phyloP scores from a whole-genome alignment of 208 protist species.

The Leishmania mexicana region DNA sequence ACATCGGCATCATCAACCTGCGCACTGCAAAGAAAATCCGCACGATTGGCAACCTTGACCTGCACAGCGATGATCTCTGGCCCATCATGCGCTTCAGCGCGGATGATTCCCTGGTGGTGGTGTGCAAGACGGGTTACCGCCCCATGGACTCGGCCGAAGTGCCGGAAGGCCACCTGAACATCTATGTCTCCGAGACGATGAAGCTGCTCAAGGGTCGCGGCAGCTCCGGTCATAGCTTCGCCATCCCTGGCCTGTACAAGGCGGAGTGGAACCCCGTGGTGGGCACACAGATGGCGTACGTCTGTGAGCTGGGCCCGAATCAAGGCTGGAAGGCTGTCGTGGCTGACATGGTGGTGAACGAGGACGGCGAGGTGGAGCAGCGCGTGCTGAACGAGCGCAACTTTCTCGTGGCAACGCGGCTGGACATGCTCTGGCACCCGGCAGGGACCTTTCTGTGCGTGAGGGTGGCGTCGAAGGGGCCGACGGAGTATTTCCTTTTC shows the following conservation, averaged over 20 bases:
- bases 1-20: slow-evolving; percentile 84
- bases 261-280: slow-evolving; percentile 87
- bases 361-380: slow-evolving; percentile 76
- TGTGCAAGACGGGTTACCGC: slow-evolving; percentile 70
- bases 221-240: slow-evolving; percentile 65
- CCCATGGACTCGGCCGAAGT: slow-evolving; percentile 35
- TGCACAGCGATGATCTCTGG: slow-evolving; percentile 78
- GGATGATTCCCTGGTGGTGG: slow-evolving; percentile 82
- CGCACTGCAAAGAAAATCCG: slow-evolving; percentile 81
- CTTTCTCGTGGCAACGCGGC: slow-evolving; percentile 72
- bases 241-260: slow-evolving; percentile 73
- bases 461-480: slow-evolving; percentile 65
- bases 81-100: slow-evolving; percentile 88
- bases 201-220: slow-evolving; percentile 55
- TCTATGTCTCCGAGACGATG: slow-evolving; percentile 85
- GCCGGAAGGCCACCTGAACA: slow-evolving; percentile 62
- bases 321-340: slow-evolving; percentile 84
- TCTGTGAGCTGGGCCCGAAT: slow-evolving; percentile 51
- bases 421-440: slow-evolving; percentile 91
- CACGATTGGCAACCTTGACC: slow-evolving; percentile 80
- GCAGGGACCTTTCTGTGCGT: slow-evolving; percentile 82
- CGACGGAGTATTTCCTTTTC: slow-evolving; percentile 85
- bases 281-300: slow-evolving; percentile 80
- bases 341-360: slow-evolving; percentile 67
- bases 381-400: slow-evolving; percentile 78